Conservation (phyloP, 768 basidiomycete genomes). For the Chlorophyllum brunneum region DNA sequence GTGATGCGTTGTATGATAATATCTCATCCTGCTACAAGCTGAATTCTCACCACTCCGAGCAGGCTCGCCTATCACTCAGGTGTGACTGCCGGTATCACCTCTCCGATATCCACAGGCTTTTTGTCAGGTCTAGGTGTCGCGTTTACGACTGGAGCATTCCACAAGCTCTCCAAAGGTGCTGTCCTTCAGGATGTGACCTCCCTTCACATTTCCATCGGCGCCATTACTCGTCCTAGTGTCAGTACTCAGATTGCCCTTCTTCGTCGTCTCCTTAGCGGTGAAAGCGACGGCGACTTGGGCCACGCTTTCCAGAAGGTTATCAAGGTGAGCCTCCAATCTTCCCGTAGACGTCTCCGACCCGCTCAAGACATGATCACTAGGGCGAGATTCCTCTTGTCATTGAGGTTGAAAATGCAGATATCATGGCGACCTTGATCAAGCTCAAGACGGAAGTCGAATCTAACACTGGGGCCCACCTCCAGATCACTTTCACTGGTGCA, state of each 20-base stretch:
- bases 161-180: conserved; percentile 54
- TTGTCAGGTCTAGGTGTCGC: conserved; percentile 55
- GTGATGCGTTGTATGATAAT: conserved; percentile 41
- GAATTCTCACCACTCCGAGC: not conserved
- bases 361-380: conserved; percentile 21
- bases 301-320: conserved; percentile 39
- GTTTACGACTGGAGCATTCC: conserved; percentile 52
- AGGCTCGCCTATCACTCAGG: conserved; percentile 64
- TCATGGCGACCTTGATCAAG: conserved; percentile 59
- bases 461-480: conserved; percentile 34
- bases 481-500: conserved; percentile 52
- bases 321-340: conserved; percentile 29
- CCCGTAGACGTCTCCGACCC: not conserved
- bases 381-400: conserved; percentile 61
- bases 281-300: conserved; percentile 35
- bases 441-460: conserved; percentile 63
- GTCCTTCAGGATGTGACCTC: conserved; percentile 57
- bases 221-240: conserved; percentile 40
- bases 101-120: conserved; percentile 46
- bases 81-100: conserved; percentile 57
- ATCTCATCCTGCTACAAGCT: not conserved
- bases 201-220: conserved; percentile 55
- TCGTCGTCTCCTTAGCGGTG: conserved; percentile 43
- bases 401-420: conserved; percentile 60
- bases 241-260: conserved; percentile 68